A percentile compares a stretch with the other conserved stretches of the same genome.
These are phyloP conservation scores for Botrytis squamosa DNA, from an alignment of 2,329 filamentous ascomycete species.

Conservation along the genomic window DNA sequence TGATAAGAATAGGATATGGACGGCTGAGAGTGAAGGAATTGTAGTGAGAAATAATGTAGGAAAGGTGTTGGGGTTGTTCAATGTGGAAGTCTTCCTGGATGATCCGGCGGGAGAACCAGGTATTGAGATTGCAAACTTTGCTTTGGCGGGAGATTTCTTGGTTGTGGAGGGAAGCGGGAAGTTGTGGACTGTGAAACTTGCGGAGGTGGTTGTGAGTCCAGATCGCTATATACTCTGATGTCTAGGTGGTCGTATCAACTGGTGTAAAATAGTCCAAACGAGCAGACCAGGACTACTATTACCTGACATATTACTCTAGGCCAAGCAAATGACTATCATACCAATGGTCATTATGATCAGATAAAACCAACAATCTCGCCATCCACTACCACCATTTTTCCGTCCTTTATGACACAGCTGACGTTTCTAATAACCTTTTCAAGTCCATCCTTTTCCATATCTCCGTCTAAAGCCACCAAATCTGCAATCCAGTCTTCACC, in stretches of 20 bases:
- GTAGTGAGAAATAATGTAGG: background rate
- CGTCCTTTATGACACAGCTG: background rate
- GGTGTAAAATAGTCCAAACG: rapidly evolving
- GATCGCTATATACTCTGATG: background rate
- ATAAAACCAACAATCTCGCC: slow-evolving; percentile 1
- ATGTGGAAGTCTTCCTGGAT: background rate
- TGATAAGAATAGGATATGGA: slow-evolving; percentile 12
- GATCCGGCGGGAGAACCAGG: background rate
- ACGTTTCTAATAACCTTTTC: background rate
- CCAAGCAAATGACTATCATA: background rate
- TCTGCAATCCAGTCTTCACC: background rate
- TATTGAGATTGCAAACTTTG: slow-evolving; percentile 11
- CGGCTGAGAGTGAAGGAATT: slow-evolving; percentile 11
- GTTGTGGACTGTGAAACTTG: slow-evolving; percentile 1
- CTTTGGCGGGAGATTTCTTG: slow-evolving; percentile 8
- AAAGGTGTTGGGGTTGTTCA: slow-evolving; percentile 11
- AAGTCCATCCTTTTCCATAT: background rate
- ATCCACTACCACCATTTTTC: background rate
- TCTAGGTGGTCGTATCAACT: background rate
- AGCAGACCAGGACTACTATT: background rate
- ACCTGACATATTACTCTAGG: background rate
- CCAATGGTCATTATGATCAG: background rate
- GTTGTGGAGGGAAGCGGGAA: background rate
- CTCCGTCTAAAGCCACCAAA: background rate
- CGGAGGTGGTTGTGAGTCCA: slow-evolving; percentile 6